These are phyloP conservation scores for Podila minutissima DNA, from an alignment of 192 early-diverging fungal genomes.

Conservation along the genomic window DNA sequence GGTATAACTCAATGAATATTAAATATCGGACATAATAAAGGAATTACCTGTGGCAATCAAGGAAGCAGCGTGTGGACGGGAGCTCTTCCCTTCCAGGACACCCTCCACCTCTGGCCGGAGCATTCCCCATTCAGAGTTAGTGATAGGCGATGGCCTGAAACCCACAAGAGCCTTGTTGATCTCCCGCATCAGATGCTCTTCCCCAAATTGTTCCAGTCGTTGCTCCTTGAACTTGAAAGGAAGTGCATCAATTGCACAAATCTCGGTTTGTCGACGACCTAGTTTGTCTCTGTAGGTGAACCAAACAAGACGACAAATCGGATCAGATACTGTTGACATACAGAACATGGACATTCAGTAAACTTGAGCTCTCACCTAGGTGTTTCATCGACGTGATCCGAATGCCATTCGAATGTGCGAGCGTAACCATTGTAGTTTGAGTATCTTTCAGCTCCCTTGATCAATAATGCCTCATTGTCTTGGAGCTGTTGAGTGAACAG, in stretches of 20 bases:
- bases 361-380: conserved; percentile 15
- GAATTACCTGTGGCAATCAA: conserved; percentile 39
- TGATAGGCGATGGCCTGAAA: conserved; percentile 39
- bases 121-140: conserved; percentile 31
- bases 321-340: not conserved
- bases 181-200: conserved; percentile 19
- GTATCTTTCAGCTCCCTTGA: conserved; percentile 43
- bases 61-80: not conserved
- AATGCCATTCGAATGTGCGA: conserved; percentile 44
- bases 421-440: conserved; percentile 50
- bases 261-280: conserved; percentile 40
- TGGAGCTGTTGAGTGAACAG: conserved; percentile 27
- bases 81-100: not conserved
- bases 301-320: not conserved
- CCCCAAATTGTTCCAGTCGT: conserved; percentile 28
- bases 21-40: not conserved
- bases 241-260: conserved; percentile 45
- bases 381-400: conserved; percentile 25
- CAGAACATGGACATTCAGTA: not conserved
- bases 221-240: conserved; percentile 16
- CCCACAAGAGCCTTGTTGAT: conserved; percentile 42
- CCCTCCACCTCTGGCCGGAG: conserved; percentile 16
- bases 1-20: not conserved
- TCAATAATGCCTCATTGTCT: conserved; percentile 32
- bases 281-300: conserved; percentile 13